A percentile compares a stretch with the other conserved stretches of the same genome.
Evolutionary conservation across 108 stramenopile species (phyloP).

Genomic region (Cyclotella choctawhatcheeana): DNA sequence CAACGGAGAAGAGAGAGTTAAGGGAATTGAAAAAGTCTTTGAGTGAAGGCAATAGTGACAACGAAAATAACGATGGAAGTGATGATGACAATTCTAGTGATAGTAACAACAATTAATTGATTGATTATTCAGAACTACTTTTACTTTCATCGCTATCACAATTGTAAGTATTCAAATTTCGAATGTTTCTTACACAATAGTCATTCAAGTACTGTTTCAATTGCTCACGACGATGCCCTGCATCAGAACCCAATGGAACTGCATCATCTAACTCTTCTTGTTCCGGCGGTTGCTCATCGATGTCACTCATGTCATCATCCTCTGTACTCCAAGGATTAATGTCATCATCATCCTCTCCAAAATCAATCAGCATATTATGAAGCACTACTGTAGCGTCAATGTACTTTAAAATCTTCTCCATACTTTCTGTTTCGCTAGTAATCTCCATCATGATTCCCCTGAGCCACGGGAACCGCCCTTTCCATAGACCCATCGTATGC

Average conservation of each 20-base stretch:
- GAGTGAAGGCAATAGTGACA: too few species aligned
- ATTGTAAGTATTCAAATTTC: neutral
- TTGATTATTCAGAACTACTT: neutral
- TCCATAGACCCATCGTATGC: slow-evolving; percentile 1
- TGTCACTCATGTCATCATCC: slow-evolving; percentile 13
- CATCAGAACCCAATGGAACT: neutral
- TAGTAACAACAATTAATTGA: neutral
- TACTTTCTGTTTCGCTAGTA: neutral
- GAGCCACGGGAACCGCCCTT: slow-evolving; percentile 1
- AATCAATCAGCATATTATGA: slow-evolving; percentile 9
- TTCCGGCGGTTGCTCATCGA: slow-evolving; percentile 3
- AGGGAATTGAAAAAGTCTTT: neutral
- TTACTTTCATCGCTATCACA: neutral
- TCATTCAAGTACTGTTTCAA: neutral
- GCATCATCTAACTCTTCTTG: neutral
- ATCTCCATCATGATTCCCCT: neutral
- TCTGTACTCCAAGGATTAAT: neutral
- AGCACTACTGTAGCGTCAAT: slow-evolving; percentile 5
- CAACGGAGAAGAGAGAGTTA: neutral
- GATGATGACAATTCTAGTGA: neutral
- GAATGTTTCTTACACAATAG: neutral
- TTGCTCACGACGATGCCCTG: neutral
- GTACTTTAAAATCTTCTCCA: slow-evolving; percentile 3
- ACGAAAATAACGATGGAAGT: too few species aligned
- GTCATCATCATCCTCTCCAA: neutral